phyloP scores from a whole-genome alignment of 108 stramenopile genomes.

The Pseudonitzschia pungens region DNA sequence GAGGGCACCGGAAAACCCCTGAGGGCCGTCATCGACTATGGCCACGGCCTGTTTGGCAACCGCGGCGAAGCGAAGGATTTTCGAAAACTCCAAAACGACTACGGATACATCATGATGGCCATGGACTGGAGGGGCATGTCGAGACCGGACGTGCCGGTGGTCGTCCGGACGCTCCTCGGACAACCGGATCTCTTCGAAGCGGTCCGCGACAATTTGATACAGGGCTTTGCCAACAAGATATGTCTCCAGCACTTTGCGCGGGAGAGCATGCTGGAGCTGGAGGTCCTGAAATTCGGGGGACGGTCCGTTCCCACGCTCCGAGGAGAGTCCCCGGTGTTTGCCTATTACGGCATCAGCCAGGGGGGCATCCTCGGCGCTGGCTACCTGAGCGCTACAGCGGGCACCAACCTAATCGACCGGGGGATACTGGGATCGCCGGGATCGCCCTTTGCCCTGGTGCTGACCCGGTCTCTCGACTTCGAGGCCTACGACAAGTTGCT shows the following conservation, averaged over 20 bases:
- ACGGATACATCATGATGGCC: constrained; percentile 60
- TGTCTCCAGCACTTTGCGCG: constrained; percentile 55
- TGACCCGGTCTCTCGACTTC: constrained; percentile 63
- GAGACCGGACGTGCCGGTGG: constrained; percentile 51
- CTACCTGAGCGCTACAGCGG: constrained; percentile 47
- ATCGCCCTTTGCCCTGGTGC: constrained; percentile 69
- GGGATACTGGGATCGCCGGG: constrained; percentile 67
- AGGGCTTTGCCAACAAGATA: constrained; percentile 58
- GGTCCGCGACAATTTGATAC: constrained; percentile 57
- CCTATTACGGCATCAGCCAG: constrained; percentile 80
- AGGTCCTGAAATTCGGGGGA: constrained; percentile 1
- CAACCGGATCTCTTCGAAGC: constrained; percentile 41
- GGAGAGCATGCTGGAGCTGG: constrained; percentile 35
- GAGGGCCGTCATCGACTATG: constrained; percentile 66
- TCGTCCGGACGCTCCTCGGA: constrained; percentile 46
- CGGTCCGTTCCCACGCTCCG: constrained; percentile 13
- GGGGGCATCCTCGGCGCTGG: constrained; percentile 76
- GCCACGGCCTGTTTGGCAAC: constrained; percentile 75
- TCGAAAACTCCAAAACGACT: constrained; percentile 49
- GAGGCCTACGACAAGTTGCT: constrained; percentile 54
- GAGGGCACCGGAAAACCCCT: constrained; percentile 28
- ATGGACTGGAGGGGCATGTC: constrained; percentile 80
- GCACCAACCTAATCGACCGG: constrained; percentile 53
- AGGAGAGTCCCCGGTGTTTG: constrained; percentile 16
- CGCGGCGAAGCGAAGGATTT: constrained; percentile 41